A percentile compares a stretch with the other conserved stretches of the same genome.
phyloP scores from a whole-genome alignment of 2,329 filamentous ascomycete species.

The Aureobasidium sp. region DNA sequence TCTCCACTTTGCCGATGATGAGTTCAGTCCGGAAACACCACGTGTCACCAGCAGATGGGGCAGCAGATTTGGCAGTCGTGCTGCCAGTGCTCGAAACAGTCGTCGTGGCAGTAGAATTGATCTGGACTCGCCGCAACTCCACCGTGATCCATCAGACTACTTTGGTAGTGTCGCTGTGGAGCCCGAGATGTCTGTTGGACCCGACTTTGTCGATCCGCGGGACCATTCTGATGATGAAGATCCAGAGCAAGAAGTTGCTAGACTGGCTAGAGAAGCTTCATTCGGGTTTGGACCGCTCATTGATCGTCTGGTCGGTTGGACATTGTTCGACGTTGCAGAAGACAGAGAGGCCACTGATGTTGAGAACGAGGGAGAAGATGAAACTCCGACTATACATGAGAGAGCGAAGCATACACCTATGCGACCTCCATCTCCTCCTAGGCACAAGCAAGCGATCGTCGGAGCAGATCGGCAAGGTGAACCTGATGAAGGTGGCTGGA shows the following conservation, averaged over 20 bases:
- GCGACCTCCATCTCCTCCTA: constrained; percentile 20
- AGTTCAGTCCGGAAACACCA: constrained; percentile 17
- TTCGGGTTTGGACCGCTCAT: constrained; percentile 43
- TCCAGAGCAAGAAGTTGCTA: constrained; percentile 20
- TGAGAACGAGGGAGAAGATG: constrained; percentile 23
- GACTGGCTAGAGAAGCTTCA: constrained; percentile 22
- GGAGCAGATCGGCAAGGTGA: constrained; percentile 19
- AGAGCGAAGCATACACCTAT: background rate
- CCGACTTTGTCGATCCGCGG: constrained; percentile 29
- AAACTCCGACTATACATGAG: constrained; percentile 12
- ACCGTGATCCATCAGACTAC: background rate
- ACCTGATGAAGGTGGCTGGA: constrained; percentile 43
- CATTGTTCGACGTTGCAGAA: constrained; percentile 46
- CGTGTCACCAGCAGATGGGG: constrained; percentile 15
- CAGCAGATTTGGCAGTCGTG: constrained; percentile 16
- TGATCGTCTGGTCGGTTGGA: constrained; percentile 51
- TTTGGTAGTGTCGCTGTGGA: background rate
- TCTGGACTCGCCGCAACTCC: background rate
- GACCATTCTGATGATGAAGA: constrained; percentile 24
- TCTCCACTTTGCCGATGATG: constrained; percentile 26
- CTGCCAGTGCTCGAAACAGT: constrained; percentile 11
- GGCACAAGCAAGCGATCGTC: background rate
- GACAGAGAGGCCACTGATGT: constrained; percentile 35
- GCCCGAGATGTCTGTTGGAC: background rate
- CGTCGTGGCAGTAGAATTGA: constrained; percentile 10